Conservation (phyloP, 345 rosid species). For the Anacardium occidentale region DNA sequence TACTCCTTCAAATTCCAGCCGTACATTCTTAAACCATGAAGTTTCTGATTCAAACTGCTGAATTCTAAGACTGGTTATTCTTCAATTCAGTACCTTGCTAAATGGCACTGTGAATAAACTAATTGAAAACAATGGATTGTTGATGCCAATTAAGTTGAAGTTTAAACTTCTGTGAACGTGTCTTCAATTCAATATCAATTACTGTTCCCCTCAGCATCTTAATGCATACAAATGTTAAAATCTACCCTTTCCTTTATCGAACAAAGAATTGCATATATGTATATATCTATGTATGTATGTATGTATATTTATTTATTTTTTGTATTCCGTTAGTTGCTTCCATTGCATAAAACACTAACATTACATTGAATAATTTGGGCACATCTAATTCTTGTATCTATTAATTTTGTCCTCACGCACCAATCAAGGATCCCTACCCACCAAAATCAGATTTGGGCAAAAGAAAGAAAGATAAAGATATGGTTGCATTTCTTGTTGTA, state of each 20-base stretch:
- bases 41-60: slow-evolving; percentile 29
- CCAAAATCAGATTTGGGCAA: not conserved
- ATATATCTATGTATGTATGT: too few relatives aligned
- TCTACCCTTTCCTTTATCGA: too few relatives aligned
- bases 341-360: not conserved
- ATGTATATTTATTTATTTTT: too few relatives aligned
- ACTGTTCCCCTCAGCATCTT: not conserved
- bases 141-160: slow-evolving; percentile 23
- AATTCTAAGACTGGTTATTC: slow-evolving; percentile 22
- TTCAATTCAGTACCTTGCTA: slow-evolving; percentile 21
- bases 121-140: slow-evolving; percentile 28
- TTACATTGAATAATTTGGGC: not conserved
- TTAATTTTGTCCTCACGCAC: not conserved
- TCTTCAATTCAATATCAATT: slow-evolving; percentile 13
- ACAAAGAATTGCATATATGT: too few relatives aligned
- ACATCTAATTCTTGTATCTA: not conserved
- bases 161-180: slow-evolving; percentile 17
- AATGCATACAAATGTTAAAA: not conserved
- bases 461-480: not conserved
- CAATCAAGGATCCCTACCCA: not conserved
- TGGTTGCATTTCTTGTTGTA: not conserved
- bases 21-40: slow-evolving; percentile 42
- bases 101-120: slow-evolving; percentile 27
- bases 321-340: not conserved
- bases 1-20: slow-evolving; percentile 20